phyloP scores from a whole-genome alignment of 331 rosid genomes.

The Acacia concinna region DNA sequence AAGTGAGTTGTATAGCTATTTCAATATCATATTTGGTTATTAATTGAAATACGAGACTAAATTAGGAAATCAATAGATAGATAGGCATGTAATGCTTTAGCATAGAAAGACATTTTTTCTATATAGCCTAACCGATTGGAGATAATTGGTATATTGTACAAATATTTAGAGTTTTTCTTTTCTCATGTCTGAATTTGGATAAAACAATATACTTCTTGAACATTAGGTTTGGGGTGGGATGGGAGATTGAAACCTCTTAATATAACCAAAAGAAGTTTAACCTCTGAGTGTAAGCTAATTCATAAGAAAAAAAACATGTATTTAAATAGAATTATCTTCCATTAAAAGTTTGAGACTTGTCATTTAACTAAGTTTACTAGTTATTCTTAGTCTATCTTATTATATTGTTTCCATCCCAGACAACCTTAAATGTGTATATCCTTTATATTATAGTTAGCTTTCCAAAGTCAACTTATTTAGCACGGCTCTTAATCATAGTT shows the following conservation, averaged over 20 bases:
- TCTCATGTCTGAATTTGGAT: not conserved
- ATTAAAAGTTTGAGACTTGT: slow-evolving; percentile 1
- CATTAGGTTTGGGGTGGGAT: not conserved
- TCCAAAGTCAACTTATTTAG: too few relatives aligned
- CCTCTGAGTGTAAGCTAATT: slow-evolving; percentile 15
- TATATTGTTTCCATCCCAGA: slow-evolving; percentile 22
- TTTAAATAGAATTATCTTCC: not conserved
- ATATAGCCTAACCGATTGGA: not conserved
- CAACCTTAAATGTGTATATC: too few relatives aligned
- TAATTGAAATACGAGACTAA: not conserved
- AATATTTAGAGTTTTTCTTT: not conserved
- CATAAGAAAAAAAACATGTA: not conserved
- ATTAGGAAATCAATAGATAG: not conserved
- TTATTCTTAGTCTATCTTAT: not conserved
- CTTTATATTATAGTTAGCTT: too few relatives aligned
- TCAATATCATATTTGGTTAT: not conserved
- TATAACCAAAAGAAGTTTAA: not conserved
- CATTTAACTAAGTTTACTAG: slow-evolving; percentile 4
- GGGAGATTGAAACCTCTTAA: not conserved
- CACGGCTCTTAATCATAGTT: too few relatives aligned
- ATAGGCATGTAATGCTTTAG: not conserved
- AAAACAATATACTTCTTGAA: not conserved
- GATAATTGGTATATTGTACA: not conserved
- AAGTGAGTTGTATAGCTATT: slow-evolving; percentile 58
- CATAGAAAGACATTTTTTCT: not conserved